phyloP scores from a whole-genome alignment of 2,329 filamentous ascomycete genomes.

The Aspergillus quadricinctus region DNA sequence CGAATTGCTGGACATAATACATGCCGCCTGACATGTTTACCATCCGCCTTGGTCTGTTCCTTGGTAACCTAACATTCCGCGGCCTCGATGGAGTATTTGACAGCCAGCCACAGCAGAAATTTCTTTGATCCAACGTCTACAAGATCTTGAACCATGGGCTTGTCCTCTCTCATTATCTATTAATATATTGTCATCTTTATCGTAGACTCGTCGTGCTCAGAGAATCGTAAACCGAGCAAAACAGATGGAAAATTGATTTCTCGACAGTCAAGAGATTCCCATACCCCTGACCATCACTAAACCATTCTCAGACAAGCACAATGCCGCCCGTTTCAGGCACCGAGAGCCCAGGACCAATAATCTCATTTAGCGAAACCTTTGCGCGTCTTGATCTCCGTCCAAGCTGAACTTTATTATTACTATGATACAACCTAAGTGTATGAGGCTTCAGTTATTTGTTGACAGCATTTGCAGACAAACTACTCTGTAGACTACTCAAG shows the following conservation, averaged over 20 bases:
- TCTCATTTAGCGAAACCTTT: not conserved
- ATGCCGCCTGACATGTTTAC: not conserved
- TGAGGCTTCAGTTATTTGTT: too few species aligned
- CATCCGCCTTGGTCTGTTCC: not conserved
- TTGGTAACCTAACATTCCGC: not conserved
- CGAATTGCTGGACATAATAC: too few species aligned
- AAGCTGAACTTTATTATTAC: not conserved
- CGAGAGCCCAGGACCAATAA: constrained; percentile 1
- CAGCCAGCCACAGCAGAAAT: not conserved
- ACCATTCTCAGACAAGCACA: not conserved
- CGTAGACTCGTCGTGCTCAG: not conserved
- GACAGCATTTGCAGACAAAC: too few species aligned
- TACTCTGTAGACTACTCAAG: too few species aligned
- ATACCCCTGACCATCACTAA: constrained; percentile 5
- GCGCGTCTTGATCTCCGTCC: not conserved
- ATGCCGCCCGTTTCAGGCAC: constrained; percentile 11
- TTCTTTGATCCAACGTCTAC: not conserved
- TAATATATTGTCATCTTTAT: not conserved
- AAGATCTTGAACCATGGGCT: not conserved
- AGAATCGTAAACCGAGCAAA: not conserved
- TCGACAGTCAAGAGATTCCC: not conserved
- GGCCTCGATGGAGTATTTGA: not conserved
- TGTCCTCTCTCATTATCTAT: not conserved
- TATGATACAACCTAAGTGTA: too few species aligned
- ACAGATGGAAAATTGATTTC: not conserved